Evolutionary conservation across 352 stramenopile genomes (phyloP).

Genomic region (Globisporangium cystogenes): DNA sequence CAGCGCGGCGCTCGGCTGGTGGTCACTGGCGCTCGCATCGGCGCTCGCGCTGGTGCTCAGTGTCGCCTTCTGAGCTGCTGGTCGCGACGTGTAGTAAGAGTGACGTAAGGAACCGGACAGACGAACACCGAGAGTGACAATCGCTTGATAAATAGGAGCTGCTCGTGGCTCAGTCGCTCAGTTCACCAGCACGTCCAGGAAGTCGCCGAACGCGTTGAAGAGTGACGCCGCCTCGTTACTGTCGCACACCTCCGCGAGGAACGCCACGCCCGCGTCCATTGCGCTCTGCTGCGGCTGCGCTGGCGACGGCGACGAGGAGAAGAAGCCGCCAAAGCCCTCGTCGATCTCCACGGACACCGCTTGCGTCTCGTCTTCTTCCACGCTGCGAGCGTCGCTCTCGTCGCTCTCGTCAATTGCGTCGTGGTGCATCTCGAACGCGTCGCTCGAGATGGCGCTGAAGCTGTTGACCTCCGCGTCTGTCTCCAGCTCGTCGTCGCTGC

Average conservation of each 20-base stretch:
- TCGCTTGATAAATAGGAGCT: conserved; percentile 5
- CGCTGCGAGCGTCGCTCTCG: conserved; percentile 16
- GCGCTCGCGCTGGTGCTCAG: background rate
- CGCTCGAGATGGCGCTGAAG: conserved; percentile 12
- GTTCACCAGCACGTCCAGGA: conserved; percentile 56
- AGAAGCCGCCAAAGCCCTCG: background rate
- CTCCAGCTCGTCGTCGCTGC: conserved; percentile 11
- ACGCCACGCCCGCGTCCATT: conserved; percentile 41
- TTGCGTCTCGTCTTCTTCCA: conserved; percentile 9
- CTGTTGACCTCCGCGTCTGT: background rate
- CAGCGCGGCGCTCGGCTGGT: background rate
- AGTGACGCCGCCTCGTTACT: conserved; percentile 54
- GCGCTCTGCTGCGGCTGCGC: conserved; percentile 15
- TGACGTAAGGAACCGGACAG: no score
- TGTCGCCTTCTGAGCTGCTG: background rate
- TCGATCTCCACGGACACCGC: conserved; percentile 14
- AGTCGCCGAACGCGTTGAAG: conserved; percentile 67
- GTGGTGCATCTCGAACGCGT: conserved; percentile 11
- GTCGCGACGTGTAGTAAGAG: background rate
- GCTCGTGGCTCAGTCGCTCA: no score
- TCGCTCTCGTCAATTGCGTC: conserved; percentile 11
- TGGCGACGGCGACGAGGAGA: background rate
- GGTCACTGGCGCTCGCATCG: background rate
- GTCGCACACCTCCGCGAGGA: conserved; percentile 49
- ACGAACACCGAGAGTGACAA: no score